Evolutionary conservation across 805 yeast species (phyloP), one percentile per base, ranked within the genome.

Genomic region (Saturnispora diversa): DNA sequence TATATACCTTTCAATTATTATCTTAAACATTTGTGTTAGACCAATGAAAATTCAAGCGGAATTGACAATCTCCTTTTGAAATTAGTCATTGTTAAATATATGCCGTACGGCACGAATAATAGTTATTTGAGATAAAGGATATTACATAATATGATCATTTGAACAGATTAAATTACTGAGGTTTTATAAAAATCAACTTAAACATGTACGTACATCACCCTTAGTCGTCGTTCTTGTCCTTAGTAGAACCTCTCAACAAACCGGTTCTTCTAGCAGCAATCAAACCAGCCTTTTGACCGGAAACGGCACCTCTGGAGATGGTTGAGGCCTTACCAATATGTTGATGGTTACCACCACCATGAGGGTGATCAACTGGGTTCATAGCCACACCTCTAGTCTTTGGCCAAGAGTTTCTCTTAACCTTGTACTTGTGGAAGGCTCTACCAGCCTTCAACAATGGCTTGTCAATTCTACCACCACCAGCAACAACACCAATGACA

Each of bases 341-440:
- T 80, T 90, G 97, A 75, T 90, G 97, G 95, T 88, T 88, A 90
- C 98, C 98, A 90, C 98, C 97, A 85, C 98, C 98, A 74, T 90
- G 98, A 71, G 98, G 98, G 80, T 90, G 98, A 72, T 90, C 98
- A 71, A 90, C 98, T 72, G 97, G 97, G 79, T 90, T 90, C 98
- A 92, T 90, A 70, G 98, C 98, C 69, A 90, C 97, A 90, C 97
- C 98, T 80, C 97, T 87, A 67, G 97, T 92, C 84, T 86, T 88
- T 75, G 98, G 98, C 97, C 97, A 92, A 57, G 95, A 86, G 95
- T 92, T 87, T 78, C 97, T 81, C 94, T 92, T 92, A 64, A 88
- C 95, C 75, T 74, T 88, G 92, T 83, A 88, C 80, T 90, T 90
- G 90, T 90, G 96, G 95, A 81, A 90, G 57, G 98, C 98, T 79